Evolutionary conservation across 345 rosid species (phyloP), one percentile per base, ranked within the genome.

Genomic region (Citrus mangshanensis): DNA sequence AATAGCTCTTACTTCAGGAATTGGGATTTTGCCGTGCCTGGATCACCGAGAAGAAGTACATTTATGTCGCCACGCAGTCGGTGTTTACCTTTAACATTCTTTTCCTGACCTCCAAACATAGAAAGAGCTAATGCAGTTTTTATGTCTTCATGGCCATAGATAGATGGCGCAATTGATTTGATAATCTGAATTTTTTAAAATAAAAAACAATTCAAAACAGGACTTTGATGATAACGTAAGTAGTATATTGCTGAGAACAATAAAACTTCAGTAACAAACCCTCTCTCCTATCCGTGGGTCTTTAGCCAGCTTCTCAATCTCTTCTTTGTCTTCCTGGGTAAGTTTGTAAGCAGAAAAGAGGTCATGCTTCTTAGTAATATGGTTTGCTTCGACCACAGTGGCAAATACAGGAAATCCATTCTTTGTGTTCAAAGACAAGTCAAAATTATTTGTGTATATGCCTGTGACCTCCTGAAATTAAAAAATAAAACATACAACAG

Each of bases 61-160:
- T 94, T 96, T 75, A 96, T 94, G 83, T 96, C 99, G 60, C 99
- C 98, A 76, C 98, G 90, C 65, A 93, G 83, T 72, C 97, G 74
- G 79, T 96, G 99, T 81, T 94, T 96, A 79, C 99, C 98, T 89
- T 88, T 83, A 75, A 93, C 97, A 71, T 91, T 94, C 79, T 96
- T 94, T 89, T 96, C 98, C 81, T 96, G 99, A 60, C 98, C 99
- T 81, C 98, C 99, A 80, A 96, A 96, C 97, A 93, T 96, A 19
- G 98, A 97, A 78, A 96, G 97, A 51, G 99, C 87, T 61, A 96
- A 77, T 61, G 97, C 99, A 56, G 98, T 94, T 89, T 94, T 96
- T 77, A 96, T 94, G 88, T 91, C 98, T 46, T 93, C 99, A n/a
- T 94, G 99, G 68, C 99, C 98, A 84, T 96, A 94, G 66, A 96